Conservation (phyloP, 2,329 filamentous ascomycete species). For the Arthroderma uncinatum region DNA sequence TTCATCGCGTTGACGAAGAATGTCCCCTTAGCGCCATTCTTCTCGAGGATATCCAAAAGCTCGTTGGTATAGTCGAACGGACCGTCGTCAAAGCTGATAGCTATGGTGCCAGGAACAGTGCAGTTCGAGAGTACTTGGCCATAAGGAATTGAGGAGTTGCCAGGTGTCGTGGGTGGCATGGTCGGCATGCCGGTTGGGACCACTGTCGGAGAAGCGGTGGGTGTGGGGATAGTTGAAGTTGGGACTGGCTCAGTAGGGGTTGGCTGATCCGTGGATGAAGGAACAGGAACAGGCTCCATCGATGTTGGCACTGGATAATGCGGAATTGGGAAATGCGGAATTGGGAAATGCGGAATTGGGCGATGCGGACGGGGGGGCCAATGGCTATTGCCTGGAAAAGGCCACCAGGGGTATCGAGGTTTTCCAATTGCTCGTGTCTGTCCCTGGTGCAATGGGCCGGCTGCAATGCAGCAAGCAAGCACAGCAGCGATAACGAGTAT, state of each 20-base stretch:
- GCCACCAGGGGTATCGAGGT: not conserved
- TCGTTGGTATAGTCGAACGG: constrained; percentile 60
- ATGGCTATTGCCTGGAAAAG: not conserved
- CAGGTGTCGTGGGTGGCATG: not conserved
- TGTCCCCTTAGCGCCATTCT: constrained; percentile 59
- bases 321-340: not conserved
- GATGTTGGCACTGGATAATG: not conserved
- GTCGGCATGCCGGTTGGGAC: too few relatives aligned
- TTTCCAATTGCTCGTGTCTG: not conserved
- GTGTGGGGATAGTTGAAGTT: not conserved
- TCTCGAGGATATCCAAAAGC: constrained; percentile 55
- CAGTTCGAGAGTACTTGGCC: constrained; percentile 4
- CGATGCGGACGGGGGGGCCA: not conserved
- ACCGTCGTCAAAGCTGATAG: constrained; percentile 77
- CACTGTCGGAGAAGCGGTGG: not conserved
- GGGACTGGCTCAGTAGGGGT: not conserved
- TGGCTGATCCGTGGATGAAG: too few relatives aligned
- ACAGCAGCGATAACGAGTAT: constrained; percentile 4
- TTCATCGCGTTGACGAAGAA: constrained; percentile 69
- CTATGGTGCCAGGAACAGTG: constrained; percentile 50
- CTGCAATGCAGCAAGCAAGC: not conserved
- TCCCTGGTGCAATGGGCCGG: not conserved
- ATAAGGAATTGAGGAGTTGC: not conserved
- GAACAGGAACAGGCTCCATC: not conserved
- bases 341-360: not conserved